Percentiles rank a stretch among this genome's conserved stretches.
phyloP scores from a whole-genome alignment of 768 basidiomycete genomes.

The Termitomyces sp. region DNA sequence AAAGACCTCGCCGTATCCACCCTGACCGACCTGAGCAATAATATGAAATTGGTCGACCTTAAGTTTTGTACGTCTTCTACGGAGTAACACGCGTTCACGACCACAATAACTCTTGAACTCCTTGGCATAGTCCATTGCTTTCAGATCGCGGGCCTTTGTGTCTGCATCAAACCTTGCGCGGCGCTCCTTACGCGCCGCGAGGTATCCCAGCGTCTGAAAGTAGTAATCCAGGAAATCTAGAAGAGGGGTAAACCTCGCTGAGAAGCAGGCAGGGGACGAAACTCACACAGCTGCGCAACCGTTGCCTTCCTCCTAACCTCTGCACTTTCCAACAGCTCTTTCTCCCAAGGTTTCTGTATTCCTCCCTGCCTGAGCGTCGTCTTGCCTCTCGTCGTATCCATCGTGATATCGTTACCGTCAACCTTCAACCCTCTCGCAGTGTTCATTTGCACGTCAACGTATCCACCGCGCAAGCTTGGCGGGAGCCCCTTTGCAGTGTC shows the following conservation, averaged over 20 bases:
- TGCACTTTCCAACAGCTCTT: constrained; percentile 71
- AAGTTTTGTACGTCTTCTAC: constrained; percentile 88
- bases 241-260: background rate
- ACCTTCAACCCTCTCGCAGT: constrained; percentile 60
- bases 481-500: constrained; percentile 65
- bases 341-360: constrained; percentile 77
- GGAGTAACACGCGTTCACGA: constrained; percentile 87
- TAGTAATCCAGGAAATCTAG: constrained; percentile 97
- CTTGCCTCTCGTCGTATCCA: constrained; percentile 57
- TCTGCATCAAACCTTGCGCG: constrained; percentile 79
- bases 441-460: constrained; percentile 61
- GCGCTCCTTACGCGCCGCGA: constrained; percentile 81
- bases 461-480: constrained; percentile 7
- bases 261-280: background rate
- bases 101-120: constrained; percentile 94
- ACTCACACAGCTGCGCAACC: constrained; percentile 91
- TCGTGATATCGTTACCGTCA: constrained; percentile 47
- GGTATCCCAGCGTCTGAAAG: constrained; percentile 90
- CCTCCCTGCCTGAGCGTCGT: constrained; percentile 52
- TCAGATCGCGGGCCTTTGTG: constrained; percentile 62
- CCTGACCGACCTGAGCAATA: constrained; percentile 97
- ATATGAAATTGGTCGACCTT: constrained; percentile 95
- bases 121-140: constrained; percentile 49
- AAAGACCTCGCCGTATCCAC: constrained; percentile 97
- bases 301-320: constrained; percentile 96